Percentiles rank a stretch among this genome's conserved stretches.
phyloP scores from a whole-genome alignment of 1,284 basidiomycete genomes.

The Trichosporon ovoides region DNA sequence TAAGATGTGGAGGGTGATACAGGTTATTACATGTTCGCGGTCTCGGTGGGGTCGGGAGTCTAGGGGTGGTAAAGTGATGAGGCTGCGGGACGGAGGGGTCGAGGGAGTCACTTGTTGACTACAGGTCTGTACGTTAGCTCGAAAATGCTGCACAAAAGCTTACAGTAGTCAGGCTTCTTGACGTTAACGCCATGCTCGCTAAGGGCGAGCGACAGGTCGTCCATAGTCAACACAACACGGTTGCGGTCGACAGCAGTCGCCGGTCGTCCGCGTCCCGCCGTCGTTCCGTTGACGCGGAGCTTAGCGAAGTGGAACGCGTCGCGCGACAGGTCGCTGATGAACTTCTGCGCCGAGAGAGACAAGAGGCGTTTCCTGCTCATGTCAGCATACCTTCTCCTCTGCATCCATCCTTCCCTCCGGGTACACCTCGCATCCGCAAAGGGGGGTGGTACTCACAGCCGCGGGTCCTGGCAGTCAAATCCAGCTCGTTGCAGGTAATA shows the following conservation, averaged over 20 bases:
- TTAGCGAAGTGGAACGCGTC: conserved; percentile 98
- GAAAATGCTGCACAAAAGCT: conserved; percentile 15
- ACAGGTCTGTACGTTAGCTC: conserved; percentile 12
- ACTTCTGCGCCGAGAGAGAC: conserved; percentile 95
- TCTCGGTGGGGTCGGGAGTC: too few relatives aligned
- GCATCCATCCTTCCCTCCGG: neutral
- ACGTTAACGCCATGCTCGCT: conserved; percentile 92
- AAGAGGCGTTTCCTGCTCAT: conserved; percentile 75
- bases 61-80: too few relatives aligned
- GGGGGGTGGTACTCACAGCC: conserved; percentile 60
- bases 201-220: conserved; percentile 86
- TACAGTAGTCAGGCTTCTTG: conserved; percentile 74
- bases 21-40: neutral
- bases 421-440: neutral
- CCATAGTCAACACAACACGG: conserved; percentile 95
- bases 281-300: conserved; percentile 62
- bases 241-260: conserved; percentile 64
- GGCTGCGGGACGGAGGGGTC: too few relatives aligned
- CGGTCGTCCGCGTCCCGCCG: conserved; percentile 47
- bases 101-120: neutral
- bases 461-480: conserved; percentile 90
- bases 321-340: conserved; percentile 91
- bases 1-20: neutral
- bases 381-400: neutral
- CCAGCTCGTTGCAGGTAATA: conserved; percentile 95